phyloP scores from a whole-genome alignment of 2,329 filamentous ascomycete genomes.

The Fusarium sp. region DNA sequence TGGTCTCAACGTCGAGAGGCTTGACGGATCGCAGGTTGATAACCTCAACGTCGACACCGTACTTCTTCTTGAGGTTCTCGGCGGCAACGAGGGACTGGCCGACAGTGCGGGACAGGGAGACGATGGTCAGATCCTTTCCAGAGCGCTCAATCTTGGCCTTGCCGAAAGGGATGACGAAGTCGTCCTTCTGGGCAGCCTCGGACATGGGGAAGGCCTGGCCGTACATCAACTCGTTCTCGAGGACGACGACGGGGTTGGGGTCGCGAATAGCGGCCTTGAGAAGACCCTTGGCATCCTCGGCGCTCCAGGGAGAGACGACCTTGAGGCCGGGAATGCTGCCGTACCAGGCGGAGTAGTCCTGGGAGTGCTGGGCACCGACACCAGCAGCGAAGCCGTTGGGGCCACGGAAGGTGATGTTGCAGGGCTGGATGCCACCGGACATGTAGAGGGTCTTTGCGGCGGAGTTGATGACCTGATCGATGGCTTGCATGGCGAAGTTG shows the following conservation, averaged over 20 bases:
- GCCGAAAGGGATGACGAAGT: conserved; percentile 97
- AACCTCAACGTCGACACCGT: conserved; percentile 94
- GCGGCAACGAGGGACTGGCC: conserved; percentile 91
- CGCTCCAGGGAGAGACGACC: conserved; percentile 95
- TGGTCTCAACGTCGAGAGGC: conserved; percentile 93
- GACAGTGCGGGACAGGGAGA: conserved; percentile 93
- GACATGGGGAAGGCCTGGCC: conserved; percentile 97
- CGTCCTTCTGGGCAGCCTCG: conserved; percentile 92
- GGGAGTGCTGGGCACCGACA: conserved; percentile 97
- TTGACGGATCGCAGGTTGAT: conserved; percentile 99
- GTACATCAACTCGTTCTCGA: conserved; percentile 93
- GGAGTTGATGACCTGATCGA: conserved; percentile 99
- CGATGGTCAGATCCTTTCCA: conserved; percentile 96
- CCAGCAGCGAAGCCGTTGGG: conserved; percentile 98
- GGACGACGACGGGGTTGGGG: conserved; percentile 93
- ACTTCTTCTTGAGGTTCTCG: conserved; percentile 93
- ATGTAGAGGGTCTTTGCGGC: conserved; percentile 99
- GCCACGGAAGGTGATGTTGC: conserved; percentile 99
- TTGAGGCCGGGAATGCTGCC: conserved; percentile 97
- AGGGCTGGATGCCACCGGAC: conserved; percentile 99
- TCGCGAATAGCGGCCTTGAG: conserved; percentile 98
- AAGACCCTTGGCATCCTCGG: conserved; percentile 98
- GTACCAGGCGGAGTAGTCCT: conserved; percentile 99
- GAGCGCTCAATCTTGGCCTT: conserved; percentile 99
- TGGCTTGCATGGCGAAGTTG: conserved; percentile 99